Evolutionary conservation across 2,329 filamentous ascomycete genomes (phyloP), one percentile per base, ranked within the genome.

Genomic region (Ambrosiella cleistominuta): DNA sequence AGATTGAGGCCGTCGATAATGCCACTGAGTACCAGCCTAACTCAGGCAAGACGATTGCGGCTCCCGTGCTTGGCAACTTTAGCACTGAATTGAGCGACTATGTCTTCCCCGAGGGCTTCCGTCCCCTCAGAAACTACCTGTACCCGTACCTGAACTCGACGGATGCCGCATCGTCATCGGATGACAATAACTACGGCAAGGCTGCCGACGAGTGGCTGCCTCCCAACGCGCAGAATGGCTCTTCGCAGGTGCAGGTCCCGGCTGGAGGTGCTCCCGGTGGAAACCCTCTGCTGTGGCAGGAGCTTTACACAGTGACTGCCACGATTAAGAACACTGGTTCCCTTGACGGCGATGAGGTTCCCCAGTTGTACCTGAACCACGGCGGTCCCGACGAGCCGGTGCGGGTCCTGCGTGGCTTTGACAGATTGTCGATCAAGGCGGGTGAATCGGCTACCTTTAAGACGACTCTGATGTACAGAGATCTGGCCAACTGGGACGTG

Each of bases 401-500:
- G 2, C 71, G 76, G 35, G 74, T 82, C 2, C 81, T 97, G 12
- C 83, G 91, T 61, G 83, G 83, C 50, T 97, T 96, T 65, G 86
- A 94, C 60, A 80, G 88, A 52, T 69, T 95, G 60, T 68, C 71
- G 62, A 82, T 96, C 62, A 74, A 78, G 3, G 77, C 87, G 0
- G 88, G 87, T n/a, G 68, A 80, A 68, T 80, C 76, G 56, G 75
- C 72, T 2, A 79, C 75, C 1, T 94, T 93, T 73, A 74, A 69
- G 0, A 82, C 80, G 0, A 77, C 82, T 13, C 70, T 96, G 58
- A 89, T 82, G 5, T 78, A 90, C 44, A 81, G 88, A 59, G 91
- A 96, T 66, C 64, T 96, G 58, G 88, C 84, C 67, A 93, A 89
- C 72, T 96, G 91, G 90, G 87, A 95, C 64, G 73, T 79, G 0